phyloP scores from a whole-genome alignment of 768 basidiomycete genomes.

The Panus rudis region DNA sequence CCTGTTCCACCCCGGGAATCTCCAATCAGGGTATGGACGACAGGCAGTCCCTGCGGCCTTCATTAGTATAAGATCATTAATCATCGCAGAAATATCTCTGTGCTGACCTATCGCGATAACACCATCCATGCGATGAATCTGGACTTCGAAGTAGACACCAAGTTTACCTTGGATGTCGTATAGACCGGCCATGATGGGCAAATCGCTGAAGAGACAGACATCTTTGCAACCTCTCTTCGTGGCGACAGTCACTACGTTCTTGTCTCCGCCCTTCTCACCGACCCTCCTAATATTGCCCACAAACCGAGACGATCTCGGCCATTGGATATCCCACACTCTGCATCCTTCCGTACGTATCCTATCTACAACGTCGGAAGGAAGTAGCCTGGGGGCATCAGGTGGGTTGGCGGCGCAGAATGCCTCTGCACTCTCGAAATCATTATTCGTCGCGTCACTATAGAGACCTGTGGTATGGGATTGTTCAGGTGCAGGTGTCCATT shows the following conservation, averaged over 20 bases:
- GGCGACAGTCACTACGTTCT: slow-evolving; percentile 33
- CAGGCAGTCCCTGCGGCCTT: slow-evolving; percentile 49
- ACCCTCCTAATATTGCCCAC: slow-evolving; percentile 33
- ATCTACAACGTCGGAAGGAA: slow-evolving; percentile 49
- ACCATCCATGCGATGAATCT: slow-evolving; percentile 50
- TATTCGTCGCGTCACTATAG: slow-evolving; percentile 48
- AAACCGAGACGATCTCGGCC: slow-evolving; percentile 36
- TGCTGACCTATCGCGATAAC: slow-evolving; percentile 51
- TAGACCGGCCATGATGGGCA: slow-evolving; percentile 54
- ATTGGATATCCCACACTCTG: slow-evolving; percentile 47
- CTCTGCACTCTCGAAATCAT: slow-evolving; percentile 46
- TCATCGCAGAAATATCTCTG: not conserved
- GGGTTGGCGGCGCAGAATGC: slow-evolving; percentile 40
- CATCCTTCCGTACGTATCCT: slow-evolving; percentile 40
- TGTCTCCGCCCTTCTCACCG: slow-evolving; percentile 20
- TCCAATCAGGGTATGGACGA: slow-evolving; percentile 56
- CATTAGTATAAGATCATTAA: not conserved
- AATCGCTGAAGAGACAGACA: slow-evolving; percentile 48
- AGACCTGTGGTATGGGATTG: slow-evolving; percentile 39
- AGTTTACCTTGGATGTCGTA: slow-evolving; percentile 47
- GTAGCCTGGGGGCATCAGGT: slow-evolving; percentile 33
- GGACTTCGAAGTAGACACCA: slow-evolving; percentile 61
- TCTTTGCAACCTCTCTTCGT: slow-evolving; percentile 39
- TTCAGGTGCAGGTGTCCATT: slow-evolving; percentile 58
- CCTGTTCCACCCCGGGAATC: slow-evolving; percentile 68